Evolutionary conservation across 2,329 filamentous ascomycete genomes (phyloP).

Genomic region (Exophiala dermatitidis): DNA sequence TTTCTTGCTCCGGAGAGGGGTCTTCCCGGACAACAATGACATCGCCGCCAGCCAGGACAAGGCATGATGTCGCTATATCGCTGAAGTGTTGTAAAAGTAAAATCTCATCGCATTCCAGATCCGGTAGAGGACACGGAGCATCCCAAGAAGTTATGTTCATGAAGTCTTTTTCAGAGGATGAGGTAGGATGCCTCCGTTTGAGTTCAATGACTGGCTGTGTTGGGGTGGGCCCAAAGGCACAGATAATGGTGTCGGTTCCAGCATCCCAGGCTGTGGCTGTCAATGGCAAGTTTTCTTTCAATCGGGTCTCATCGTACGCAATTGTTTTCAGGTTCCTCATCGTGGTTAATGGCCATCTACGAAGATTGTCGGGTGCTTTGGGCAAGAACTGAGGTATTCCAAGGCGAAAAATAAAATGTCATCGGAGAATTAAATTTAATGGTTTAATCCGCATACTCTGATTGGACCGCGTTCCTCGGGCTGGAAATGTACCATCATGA

Average conservation of each 20-base stretch:
- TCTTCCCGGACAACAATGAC: constrained; percentile 78
- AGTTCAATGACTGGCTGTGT: constrained; percentile 67
- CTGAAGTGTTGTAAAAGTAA: constrained; percentile 77
- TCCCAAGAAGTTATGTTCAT: constrained; percentile 74
- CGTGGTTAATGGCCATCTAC: constrained; percentile 27
- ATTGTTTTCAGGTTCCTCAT: constrained; percentile 90
- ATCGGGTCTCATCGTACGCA: constrained; percentile 58
- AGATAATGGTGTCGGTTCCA: constrained; percentile 58
- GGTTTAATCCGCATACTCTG: constrained; percentile 3
- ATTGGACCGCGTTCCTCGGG: constrained; percentile 5
- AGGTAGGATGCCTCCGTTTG: constrained; percentile 38
- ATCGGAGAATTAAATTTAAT: constrained; percentile 14
- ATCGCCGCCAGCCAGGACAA: constrained; percentile 84
- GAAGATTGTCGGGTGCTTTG: background rate
- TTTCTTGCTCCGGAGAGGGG: constrained; percentile 57
- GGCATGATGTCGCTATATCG: constrained; percentile 67
- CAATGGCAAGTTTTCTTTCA: constrained; percentile 54
- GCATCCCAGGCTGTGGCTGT: constrained; percentile 82
- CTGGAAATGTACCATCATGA: background rate
- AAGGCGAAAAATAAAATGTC: constrained; percentile 4
- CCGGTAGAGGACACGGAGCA: constrained; percentile 69
- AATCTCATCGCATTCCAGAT: constrained; percentile 66
- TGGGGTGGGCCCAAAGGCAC: constrained; percentile 72
- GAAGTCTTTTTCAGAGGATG: constrained; percentile 31
- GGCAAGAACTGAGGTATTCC: background rate